phyloP scores from a whole-genome alignment of 2,329 filamentous ascomycete species.

The Stagonosporopsis vannaccii region DNA sequence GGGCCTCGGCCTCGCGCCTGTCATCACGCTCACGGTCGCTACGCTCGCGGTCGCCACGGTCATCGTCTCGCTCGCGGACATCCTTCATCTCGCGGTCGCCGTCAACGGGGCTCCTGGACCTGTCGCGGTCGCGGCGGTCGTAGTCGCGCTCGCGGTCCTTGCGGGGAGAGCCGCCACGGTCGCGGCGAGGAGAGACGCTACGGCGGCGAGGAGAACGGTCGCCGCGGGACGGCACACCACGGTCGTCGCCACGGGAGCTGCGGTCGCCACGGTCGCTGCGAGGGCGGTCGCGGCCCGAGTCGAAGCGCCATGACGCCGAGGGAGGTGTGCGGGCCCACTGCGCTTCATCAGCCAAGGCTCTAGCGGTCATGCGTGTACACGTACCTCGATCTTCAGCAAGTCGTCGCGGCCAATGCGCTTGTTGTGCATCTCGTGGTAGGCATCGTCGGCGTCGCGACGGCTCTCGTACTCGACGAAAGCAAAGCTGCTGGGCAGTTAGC shows the following conservation, averaged over 20 bases:
- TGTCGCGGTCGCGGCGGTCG: conserved; percentile 74
- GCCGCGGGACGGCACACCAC: conserved; percentile 77
- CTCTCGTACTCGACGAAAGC: conserved; percentile 99
- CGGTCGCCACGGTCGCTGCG: conserved; percentile 63
- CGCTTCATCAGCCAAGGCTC: conserved; percentile 26
- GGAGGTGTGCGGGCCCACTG: conserved; percentile 98
- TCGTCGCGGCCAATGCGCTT: conserved; percentile 97
- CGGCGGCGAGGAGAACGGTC: conserved; percentile 65
- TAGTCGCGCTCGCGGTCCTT: conserved; percentile 80
- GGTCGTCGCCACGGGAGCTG: conserved; percentile 74
- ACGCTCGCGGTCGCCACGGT: conserved; percentile 60
- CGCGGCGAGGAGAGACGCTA: conserved; percentile 61
- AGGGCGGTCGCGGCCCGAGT: conserved; percentile 68
- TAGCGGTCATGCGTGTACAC: conserved; percentile 32
- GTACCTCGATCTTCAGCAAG: conserved; percentile 94
- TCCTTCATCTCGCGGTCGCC: conserved; percentile 61
- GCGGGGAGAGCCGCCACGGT: conserved; percentile 71
- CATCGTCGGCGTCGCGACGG: conserved; percentile 96
- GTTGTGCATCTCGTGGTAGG: conserved; percentile 99
- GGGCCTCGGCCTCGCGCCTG: conserved; percentile 67
- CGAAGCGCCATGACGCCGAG: conserved; percentile 97
- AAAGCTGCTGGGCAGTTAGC: conserved; percentile 68
- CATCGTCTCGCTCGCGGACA: conserved; percentile 67
- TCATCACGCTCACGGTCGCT: conserved; percentile 59
- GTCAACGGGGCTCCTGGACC: conserved; percentile 66